Conservation (phyloP, 192 early-diverging fungal species). For the Rhizophlyctis rosea region DNA sequence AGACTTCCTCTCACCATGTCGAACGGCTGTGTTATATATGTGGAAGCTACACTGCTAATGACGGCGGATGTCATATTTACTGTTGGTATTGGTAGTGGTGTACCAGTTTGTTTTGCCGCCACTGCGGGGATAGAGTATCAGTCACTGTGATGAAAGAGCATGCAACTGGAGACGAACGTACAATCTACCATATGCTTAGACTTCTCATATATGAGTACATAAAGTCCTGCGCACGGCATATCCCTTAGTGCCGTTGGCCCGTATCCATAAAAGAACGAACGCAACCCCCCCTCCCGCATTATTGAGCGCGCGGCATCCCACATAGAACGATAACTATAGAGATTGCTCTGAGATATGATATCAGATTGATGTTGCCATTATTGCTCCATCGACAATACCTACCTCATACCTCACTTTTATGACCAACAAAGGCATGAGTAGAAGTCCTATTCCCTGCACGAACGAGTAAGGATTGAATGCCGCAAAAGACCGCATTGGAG, state of each 20-base stretch:
- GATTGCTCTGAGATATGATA: slow-evolving; percentile 61
- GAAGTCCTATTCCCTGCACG: slow-evolving; percentile 63
- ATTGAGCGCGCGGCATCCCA: slow-evolving; percentile 66
- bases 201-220: slow-evolving; percentile 84
- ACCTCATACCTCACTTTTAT: slow-evolving; percentile 90
- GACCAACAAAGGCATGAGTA: slow-evolving; percentile 93
- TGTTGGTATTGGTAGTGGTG: slow-evolving; percentile 23
- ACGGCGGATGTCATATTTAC: slow-evolving; percentile 65
- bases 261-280: slow-evolving; percentile 83
- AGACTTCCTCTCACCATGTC: too few relatives aligned
- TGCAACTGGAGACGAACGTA: slow-evolving; percentile 18
- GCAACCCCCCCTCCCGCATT: slow-evolving; percentile 61
- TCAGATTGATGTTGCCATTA: too few relatives aligned
- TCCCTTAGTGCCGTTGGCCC: slow-evolving; percentile 86
- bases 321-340: slow-evolving; percentile 78
- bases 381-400: slow-evolving; percentile 1
- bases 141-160: not conserved
- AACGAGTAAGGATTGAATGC: slow-evolving; percentile 2
- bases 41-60: slow-evolving; percentile 68
- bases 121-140: not conserved
- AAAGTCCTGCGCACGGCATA: slow-evolving; percentile 87
- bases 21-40: slow-evolving; percentile 86
- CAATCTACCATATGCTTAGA: slow-evolving; percentile 54
- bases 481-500: not conserved
- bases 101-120: not conserved